These are phyloP conservation scores for Corynascus novoguineensis DNA, from an alignment of 495 filamentous ascomycete species.

Conservation along the genomic window DNA sequence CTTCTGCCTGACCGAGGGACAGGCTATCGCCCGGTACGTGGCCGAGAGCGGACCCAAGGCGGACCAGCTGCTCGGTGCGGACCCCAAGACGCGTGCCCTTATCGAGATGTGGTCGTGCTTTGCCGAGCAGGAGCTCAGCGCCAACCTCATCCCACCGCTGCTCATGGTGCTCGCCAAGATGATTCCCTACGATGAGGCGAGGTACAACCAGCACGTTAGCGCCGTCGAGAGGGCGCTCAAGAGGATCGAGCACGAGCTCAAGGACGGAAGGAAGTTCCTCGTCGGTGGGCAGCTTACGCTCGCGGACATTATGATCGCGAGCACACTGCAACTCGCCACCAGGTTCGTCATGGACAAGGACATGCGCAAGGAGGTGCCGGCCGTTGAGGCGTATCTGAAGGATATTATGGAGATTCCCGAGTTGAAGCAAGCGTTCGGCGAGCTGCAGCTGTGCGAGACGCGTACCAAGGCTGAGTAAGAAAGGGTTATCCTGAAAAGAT, in stretches of 20 bases:
- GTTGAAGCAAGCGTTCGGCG: slow-evolving; percentile 47
- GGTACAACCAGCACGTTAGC: slow-evolving; percentile 27
- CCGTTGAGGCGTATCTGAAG: slow-evolving; percentile 41
- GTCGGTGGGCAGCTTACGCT: slow-evolving; percentile 47
- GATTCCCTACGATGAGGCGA: slow-evolving; percentile 34
- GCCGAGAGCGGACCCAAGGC: slow-evolving; percentile 49
- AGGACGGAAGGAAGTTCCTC: slow-evolving; percentile 42
- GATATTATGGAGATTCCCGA: slow-evolving; percentile 40
- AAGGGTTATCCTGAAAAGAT: neutral
- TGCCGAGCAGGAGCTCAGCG: slow-evolving; percentile 42
- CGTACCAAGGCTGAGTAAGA: neutral
- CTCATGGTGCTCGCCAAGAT: slow-evolving; percentile 36
- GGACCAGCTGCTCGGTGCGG: slow-evolving; percentile 46
- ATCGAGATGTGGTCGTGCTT: slow-evolving; percentile 50
- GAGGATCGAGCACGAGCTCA: slow-evolving; percentile 39
- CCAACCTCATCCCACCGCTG: slow-evolving; percentile 26
- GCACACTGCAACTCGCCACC: slow-evolving; percentile 37
- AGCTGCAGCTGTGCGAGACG: slow-evolving; percentile 43
- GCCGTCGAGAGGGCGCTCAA: slow-evolving; percentile 34
- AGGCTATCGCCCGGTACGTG: slow-evolving; percentile 52
- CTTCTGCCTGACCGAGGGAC: slow-evolving; percentile 45
- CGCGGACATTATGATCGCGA: slow-evolving; percentile 49
- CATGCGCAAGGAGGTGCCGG: slow-evolving; percentile 44
- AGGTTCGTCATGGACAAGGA: slow-evolving; percentile 46
- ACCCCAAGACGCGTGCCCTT: slow-evolving; percentile 40